These are phyloP conservation scores for Corylus heterophylla DNA, from an alignment of 306 rosid genomes.

Conservation along the genomic window DNA sequence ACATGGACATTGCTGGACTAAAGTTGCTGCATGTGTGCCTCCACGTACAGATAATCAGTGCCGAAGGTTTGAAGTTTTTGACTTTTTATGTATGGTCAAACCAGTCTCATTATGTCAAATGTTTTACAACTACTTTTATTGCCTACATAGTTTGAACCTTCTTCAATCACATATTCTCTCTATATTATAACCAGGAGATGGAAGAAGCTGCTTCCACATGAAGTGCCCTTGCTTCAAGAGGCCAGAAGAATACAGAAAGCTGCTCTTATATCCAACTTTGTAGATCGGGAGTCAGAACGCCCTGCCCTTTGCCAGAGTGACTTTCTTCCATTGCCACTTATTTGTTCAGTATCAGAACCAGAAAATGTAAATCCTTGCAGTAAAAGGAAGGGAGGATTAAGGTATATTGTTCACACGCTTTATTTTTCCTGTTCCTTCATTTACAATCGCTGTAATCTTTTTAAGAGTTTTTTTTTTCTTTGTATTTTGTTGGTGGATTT, in stretches of 20 bases:
- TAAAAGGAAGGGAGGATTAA: conserved; percentile 38
- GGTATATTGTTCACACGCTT: conserved; percentile 39
- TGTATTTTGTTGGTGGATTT: neutral
- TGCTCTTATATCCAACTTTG: conserved; percentile 66
- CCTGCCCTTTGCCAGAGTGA: conserved; percentile 66
- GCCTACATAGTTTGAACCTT: neutral
- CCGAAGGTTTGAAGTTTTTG: conserved; percentile 64
- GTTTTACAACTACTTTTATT: neutral
- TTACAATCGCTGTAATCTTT: neutral
- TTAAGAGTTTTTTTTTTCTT: neutral
- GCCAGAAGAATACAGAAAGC: conserved; percentile 66
- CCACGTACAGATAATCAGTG: conserved; percentile 91
- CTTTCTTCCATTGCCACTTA: conserved; percentile 51
- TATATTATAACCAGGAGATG: conserved; percentile 70
- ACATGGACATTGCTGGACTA: conserved; percentile 87
- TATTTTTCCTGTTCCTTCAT: neutral
- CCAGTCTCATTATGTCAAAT: neutral
- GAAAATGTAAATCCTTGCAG: conserved; percentile 26
- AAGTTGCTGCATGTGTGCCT: conserved; percentile 80
- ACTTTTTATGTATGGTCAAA: neutral
- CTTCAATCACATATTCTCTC: neutral
- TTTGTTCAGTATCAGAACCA: conserved; percentile 25
- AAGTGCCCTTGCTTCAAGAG: conserved; percentile 64
- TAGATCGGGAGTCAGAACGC: conserved; percentile 86
- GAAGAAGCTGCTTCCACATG: conserved; percentile 67